Evolutionary conservation across 2,329 filamentous ascomycete species (phyloP), one percentile per base, ranked within the genome.

Genomic region (Knufia petricola): DNA sequence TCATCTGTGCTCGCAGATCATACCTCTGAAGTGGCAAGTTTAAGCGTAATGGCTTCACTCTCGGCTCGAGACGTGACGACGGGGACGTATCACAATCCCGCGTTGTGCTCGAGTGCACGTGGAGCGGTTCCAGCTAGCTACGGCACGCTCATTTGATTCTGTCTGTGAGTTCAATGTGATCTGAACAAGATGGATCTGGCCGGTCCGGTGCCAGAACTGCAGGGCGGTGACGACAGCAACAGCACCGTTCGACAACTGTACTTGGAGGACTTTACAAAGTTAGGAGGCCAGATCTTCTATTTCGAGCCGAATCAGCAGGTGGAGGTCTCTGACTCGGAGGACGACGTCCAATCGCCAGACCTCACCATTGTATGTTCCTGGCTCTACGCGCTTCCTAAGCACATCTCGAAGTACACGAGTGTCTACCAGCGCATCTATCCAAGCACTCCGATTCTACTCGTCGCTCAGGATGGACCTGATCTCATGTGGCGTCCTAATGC

Each of bases 321-420:
- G 12, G 15, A 17, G 7, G 17, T 6, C 20, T 4, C 8, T 15
- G 3, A 10, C 4, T 9, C 7, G 21, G 3, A 9, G 3, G 12
- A 26, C 4, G 21, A 30, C 10, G 15, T 30, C 12, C 13, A 20
- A 12, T n/a, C 40, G 12, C 73, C 75, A 7, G 68, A 68, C 47
- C 66, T 77, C 31, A 65, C 77, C 49, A 52, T 76, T 21, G 40
- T 77, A 28, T 66, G 69, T 30, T 63, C 67, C 7, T 78, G 75
- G 75, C 74, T 76, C 67, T 69, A 67, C 38, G 74, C 75, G 9
- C 65, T 58, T 13, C 68, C 74, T 34, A 59, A 60, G 6, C 73
- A 77, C 57, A 69, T 77, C 40, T 65, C 67, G 53, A 78, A 78
- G 55, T 78, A 77, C 58, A 64, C 72, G 20, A 56, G 64, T 3